Base-by-base conservation (phyloP, 345 rosid species). In the Pistacia integerrima region DNA sequence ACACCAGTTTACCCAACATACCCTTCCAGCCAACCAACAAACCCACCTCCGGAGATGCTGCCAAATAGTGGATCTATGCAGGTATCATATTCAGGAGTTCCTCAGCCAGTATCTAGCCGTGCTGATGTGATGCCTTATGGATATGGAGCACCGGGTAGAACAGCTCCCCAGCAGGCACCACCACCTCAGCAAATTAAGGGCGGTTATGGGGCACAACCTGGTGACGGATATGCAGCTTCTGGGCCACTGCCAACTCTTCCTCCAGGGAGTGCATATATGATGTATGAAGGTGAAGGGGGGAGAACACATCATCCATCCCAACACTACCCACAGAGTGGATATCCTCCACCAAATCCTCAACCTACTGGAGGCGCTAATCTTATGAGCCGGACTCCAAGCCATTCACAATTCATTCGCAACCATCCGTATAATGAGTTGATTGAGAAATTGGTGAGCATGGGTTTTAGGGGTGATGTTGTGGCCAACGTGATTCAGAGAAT, bases 401-500 rank as follows among this genome's bases (percentile, higher is more conserved):
- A 77, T 65, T 79, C 92, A 1, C 94, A 85, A 77, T 90, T 84
- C 7, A 51, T 79, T 18, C 87, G 97, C 70, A 91, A 77, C 84
- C 91, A 88, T 84, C 88, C 94, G 56, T 89, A 94, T 38, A 67
- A 80, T 8, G 98, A 97, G 52, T 73, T 97, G 87, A 86, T 94
- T 16, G 99, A 97, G 78, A 97, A 94, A 83, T 75, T 94, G 80
- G 85, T 84, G 78, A 87, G 81, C 88, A 97, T 97, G 99, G 99
- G 98, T 56, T 94, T 87, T 85, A 87, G 99, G 81, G 93, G 87
- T 11, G 99, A 97, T 71, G 91, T 80, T 78, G 93, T 85, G 36
- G 85, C 80, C 7, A 78, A 80, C 4, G 97, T 92, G 82, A 97
- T 97, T 70, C 98, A 97, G 79, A 72, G 96, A 88, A 89, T 94